These are phyloP conservation scores for Nepenthes alata DNA, from an alignment of 179 eudicot species.

Conservation along the genomic window DNA sequence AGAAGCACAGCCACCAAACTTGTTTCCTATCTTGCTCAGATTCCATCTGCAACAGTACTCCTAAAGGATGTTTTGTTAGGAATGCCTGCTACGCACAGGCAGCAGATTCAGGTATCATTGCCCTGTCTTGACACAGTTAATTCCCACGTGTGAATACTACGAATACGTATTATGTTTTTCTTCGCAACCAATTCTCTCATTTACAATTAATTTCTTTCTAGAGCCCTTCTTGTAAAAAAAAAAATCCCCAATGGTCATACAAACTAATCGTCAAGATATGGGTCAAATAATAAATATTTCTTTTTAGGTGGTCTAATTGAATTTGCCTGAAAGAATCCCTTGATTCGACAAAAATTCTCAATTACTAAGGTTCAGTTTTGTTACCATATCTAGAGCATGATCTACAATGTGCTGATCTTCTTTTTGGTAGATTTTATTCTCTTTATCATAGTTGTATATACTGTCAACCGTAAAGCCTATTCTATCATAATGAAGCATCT, in stretches of 20 bases:
- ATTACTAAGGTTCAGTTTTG: too few relatives aligned
- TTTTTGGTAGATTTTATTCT: too few relatives aligned
- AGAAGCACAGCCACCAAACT: conserved; percentile 51
- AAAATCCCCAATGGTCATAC: too few relatives aligned
- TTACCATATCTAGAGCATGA: too few relatives aligned
- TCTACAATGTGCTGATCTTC: too few relatives aligned
- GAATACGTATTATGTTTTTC: neutral
- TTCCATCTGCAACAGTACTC: conserved; percentile 56
- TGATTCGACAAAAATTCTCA: too few relatives aligned
- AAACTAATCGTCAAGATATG: too few relatives aligned
- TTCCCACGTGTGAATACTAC: neutral
- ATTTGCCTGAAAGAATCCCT: neutral
- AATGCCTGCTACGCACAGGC: conserved; percentile 65
- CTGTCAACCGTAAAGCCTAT: too few relatives aligned
- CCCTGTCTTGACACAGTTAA: neutral
- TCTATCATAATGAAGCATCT: too few relatives aligned
- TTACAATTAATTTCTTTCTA: neutral
- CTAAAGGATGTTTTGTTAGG: conserved; percentile 61
- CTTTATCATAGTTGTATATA: too few relatives aligned
- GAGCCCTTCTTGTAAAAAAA: too few relatives aligned
- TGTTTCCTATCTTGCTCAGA: conserved; percentile 85
- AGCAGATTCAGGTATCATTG: conserved; percentile 75
- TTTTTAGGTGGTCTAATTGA: neutral
- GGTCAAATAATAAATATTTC: neutral
- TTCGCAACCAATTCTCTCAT: neutral